Base-by-base conservation (phyloP, 2,329 filamentous ascomycete species). In the Fusarium concolor region DNA sequence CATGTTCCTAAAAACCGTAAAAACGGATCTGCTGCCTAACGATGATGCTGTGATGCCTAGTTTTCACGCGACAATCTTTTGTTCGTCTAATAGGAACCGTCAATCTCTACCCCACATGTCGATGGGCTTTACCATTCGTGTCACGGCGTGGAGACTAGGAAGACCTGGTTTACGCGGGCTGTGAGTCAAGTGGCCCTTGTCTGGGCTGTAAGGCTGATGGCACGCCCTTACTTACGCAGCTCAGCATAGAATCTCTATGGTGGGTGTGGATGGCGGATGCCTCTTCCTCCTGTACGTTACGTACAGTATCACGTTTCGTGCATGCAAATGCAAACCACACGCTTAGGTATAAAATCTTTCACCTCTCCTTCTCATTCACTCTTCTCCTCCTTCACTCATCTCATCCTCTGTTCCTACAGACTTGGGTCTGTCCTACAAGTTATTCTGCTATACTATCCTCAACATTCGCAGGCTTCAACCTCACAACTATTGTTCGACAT, bases 161-260 rank as follows among this genome's bases (percentile, higher is more conserved):
- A 47, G 18, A 38, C 26, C 26, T 26, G 31, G 15, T 37, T 18
- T 45, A 15, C 31, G 43, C 63, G 64, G 52, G 44, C 47, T 67
- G 64, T 67, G 65, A 67, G 46, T 67, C 65, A 67, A 46, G 41
- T 56, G 28, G 37, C 17, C 22, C 53, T 39, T 24, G 17, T 29
- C 49, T 43, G 43, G 47, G 44, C 44, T 18, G 60, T 64, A 64
- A 52, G 59, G 61, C 61, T 64, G 59, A 64, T 54, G 45, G 58
- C 33, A 12, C 20, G 18, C 38, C 52, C 11, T 39, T 41, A n/a
- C n/a, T n/a, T n/a, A n/a, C n/a, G n/a, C 31, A 35, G 10, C 28
- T 14, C 29, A 10, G 9, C 26, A 26, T 26, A 8, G 12, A 11
- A 15, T 33, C 24, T 39, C 10, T 18, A 28, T 39, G n/a, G 44